Base-by-base conservation (phyloP, 2,329 filamentous ascomycete species). In the Aureobasidium sp. region DNA sequence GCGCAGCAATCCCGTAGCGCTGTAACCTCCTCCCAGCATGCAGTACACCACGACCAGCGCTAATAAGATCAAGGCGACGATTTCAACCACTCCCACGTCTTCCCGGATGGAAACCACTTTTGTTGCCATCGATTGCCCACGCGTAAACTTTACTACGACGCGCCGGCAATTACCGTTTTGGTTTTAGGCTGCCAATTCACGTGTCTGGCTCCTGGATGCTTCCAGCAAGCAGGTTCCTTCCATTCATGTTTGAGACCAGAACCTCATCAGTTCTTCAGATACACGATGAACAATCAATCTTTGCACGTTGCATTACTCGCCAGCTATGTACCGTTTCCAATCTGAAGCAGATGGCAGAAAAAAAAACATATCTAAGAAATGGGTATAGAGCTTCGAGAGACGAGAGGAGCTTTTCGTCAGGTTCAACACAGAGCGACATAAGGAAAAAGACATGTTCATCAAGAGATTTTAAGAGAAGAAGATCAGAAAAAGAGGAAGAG, bases 11-110 rank as follows among this genome's bases (percentile, higher is more conserved):
- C 66, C 67, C 62, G 64, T 66, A 64, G 64, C 66, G 48, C 48
- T 42, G n/a, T 47, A 37, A 35, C 69, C 66, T 67, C 61, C 67
- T 62, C 68, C 65, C 63, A 70, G 63, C 70, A 71, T 71, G 61
- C 66, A 68, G 68, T 66, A 69, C 29, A 70, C 37, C 45, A 39
- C 63, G 49, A 29, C 61, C 62, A 50, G 59, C 33, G 48, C 47
- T 39, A 56, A 29, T 47, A 56, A 2, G 27, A 50, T 61, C 60
- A 61, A 29, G 45, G 45, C 45, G 37, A 50, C 35, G n/a, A 42
- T 40, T 50, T 60, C 57, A 50, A 50, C 44, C 57, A 50, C 44
- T 50, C 57, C 57, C 57, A 60, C 31, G 22, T 60, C 29, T 42
- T 40, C 50, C 29, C 50, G 15, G 12, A 29, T 19, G 50, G n/a